Percentiles rank a stretch among this genome's conserved stretches.
Conservation (phyloP, 2,329 filamentous ascomycete species). For the Colletotrichum cordylinicola region DNA sequence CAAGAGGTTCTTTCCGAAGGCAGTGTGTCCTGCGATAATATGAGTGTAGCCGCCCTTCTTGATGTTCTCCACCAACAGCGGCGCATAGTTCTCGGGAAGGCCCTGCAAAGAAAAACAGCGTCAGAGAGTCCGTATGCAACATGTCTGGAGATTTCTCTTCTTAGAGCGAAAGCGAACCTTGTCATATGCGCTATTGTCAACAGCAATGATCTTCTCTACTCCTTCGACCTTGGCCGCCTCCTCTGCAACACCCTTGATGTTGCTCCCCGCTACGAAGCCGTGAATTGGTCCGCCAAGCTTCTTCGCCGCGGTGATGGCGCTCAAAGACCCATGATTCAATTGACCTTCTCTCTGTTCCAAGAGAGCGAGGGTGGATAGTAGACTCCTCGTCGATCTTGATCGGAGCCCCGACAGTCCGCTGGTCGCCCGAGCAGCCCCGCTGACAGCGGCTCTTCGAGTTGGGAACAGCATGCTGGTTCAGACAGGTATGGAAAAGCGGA, state of each 20-base stretch:
- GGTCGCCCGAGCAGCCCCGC: slow-evolving; percentile 23
- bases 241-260: slow-evolving; percentile 76
- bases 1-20: slow-evolving; percentile 95
- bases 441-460: slow-evolving; percentile 15
- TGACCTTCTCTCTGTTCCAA: slow-evolving; percentile 93
- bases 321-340: slow-evolving; percentile 81
- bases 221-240: slow-evolving; percentile 90
- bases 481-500: neutral
- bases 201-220: slow-evolving; percentile 86
- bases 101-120: slow-evolving; percentile 57
- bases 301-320: slow-evolving; percentile 83
- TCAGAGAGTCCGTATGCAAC: neutral
- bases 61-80: slow-evolving; percentile 92
- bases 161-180: slow-evolving; percentile 61
- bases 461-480: slow-evolving; percentile 34
- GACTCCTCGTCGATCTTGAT: slow-evolving; percentile 33
- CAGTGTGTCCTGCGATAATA: slow-evolving; percentile 87
- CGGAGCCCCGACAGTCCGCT: slow-evolving; percentile 33
- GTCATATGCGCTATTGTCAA: slow-evolving; percentile 91
- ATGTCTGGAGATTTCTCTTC: too few species aligned
- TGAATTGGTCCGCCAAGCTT: slow-evolving; percentile 87
- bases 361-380: slow-evolving; percentile 88
- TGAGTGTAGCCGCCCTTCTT: slow-evolving; percentile 95
- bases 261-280: slow-evolving; percentile 84
- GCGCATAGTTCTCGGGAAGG: slow-evolving; percentile 92